Evolutionary conservation across 306 rosid genomes (phyloP).

Genomic region (Quercus rubra): DNA sequence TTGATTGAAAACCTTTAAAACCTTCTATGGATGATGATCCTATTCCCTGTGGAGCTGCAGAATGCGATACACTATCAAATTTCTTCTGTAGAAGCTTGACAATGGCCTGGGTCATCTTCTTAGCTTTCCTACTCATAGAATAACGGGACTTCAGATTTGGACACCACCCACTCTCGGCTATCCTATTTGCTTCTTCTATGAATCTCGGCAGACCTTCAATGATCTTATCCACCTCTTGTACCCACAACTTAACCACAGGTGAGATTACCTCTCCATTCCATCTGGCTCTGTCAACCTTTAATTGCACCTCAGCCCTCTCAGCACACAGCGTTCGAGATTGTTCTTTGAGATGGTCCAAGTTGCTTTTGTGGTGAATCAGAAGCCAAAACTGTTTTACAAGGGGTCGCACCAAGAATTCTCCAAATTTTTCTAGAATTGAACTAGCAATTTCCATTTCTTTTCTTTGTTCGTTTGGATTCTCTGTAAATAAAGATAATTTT

Average conservation of each 20-base stretch:
- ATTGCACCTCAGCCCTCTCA: background rate
- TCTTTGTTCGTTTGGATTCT: background rate
- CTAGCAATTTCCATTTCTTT: background rate
- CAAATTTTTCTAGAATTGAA: background rate
- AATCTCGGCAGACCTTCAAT: background rate
- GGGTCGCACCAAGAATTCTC: background rate
- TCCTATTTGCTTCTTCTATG: background rate
- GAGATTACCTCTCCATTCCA: background rate
- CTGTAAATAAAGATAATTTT: no score
- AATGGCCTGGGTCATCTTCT: no score
- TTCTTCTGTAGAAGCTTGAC: no score
- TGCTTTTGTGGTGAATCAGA: background rate
- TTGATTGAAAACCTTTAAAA: slow-evolving; percentile 5
- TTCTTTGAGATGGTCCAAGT: background rate
- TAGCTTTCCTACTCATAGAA: no score
- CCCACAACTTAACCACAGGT: background rate
- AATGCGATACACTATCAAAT: no score
- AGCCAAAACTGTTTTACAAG: background rate
- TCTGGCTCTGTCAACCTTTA: background rate
- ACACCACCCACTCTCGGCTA: no score
- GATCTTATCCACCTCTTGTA: background rate
- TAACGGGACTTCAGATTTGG: no score
- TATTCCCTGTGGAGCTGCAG: no score
- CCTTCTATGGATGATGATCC: no score
- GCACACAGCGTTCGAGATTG: background rate